Evolutionary conservation across 192 early-diverging fungal species (phyloP), one percentile per base, ranked within the genome.

Genomic region (Linnemannia exigua): DNA sequence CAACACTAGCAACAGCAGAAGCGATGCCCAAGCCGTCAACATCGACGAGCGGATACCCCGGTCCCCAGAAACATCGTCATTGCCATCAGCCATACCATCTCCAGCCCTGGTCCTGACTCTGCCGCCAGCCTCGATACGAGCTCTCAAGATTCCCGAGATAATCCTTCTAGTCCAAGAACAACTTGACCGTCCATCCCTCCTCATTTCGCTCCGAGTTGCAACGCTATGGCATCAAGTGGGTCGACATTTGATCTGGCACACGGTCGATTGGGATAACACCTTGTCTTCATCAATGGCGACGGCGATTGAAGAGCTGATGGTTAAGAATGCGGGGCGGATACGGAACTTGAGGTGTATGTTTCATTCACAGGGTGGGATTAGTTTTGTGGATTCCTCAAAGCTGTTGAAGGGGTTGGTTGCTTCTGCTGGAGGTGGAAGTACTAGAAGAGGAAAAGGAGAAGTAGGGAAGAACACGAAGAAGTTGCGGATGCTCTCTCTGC

Each of bases 201-300:
- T 48, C 19, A n/a, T 20, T 31, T 80, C 84, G 4, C 69, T 86
- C 17, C 70, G 58, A 19, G 41, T 80, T 15, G 50, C 74, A 0
- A 47, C 70, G 5, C 51, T 73, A 2, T 86, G 84, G 84, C 67
- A 80, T n/a, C 31, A 46, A 0, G 35, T 71, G n/a, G 84, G 78
- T 19, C 78, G 73, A 2, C 77, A 44, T 28, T 69, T 86, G 7
- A 70, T 80, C 47, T 86, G 84, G 84, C n/a, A 41, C 11, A 47
- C 70, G 2, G 70, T 80, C 22, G 70, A 77, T 22, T 86, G 84
- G 84, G 78, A 86, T 15, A 86, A 86, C 44, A 80, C 84, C 5
- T 3, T 44, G 41, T 44, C 41, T n/a, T 67, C 3, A 58, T 54
- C 47, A 25, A 41, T 15, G 52, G 22, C 50, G 0, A 58, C 68